Evolutionary conservation across 2,329 filamentous ascomycete genomes (phyloP).

Genomic region (Phaeomoniella chlamydospora): DNA sequence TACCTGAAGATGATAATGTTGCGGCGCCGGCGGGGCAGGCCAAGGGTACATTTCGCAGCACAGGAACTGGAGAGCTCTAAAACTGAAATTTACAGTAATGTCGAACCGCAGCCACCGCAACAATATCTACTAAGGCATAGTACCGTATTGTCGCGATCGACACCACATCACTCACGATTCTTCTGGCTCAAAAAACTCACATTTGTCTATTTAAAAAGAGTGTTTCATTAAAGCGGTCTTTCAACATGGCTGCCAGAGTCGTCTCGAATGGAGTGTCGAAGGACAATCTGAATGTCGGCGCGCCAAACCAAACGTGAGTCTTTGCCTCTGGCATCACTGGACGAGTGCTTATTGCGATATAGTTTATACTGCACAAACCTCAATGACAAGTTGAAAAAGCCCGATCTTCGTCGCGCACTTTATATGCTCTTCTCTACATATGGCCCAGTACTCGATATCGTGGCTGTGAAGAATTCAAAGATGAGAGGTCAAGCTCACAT

Average conservation of each 20-base stretch:
- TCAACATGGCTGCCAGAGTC: neutral
- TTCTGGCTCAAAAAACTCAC: no score
- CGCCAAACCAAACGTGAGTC: constrained; percentile 64
- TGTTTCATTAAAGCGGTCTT: no score
- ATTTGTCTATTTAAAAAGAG: no score
- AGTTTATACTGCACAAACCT: constrained; percentile 86
- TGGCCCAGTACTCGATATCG: constrained; percentile 80
- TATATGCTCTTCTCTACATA: constrained; percentile 94
- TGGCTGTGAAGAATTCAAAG: constrained; percentile 73
- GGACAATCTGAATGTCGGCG: constrained; percentile 27
- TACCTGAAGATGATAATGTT: no score
- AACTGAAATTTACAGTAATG: no score
- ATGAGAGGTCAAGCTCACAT: constrained; percentile 96
- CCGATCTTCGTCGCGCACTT: constrained; percentile 69
- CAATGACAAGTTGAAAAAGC: constrained; percentile 78
- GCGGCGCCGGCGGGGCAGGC: no score
- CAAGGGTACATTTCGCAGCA: no score
- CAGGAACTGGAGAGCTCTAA: no score
- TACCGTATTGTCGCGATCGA: no score
- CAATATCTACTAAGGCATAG: no score
- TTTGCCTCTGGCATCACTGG: constrained; percentile 4
- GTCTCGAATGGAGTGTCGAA: constrained; percentile 4
- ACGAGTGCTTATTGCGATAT: constrained; percentile 2
- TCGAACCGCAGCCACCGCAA: no score
- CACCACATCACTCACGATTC: no score